Conservation (phyloP, 805 yeast species). For the Wickerhamiella sergipiensis region DNA sequence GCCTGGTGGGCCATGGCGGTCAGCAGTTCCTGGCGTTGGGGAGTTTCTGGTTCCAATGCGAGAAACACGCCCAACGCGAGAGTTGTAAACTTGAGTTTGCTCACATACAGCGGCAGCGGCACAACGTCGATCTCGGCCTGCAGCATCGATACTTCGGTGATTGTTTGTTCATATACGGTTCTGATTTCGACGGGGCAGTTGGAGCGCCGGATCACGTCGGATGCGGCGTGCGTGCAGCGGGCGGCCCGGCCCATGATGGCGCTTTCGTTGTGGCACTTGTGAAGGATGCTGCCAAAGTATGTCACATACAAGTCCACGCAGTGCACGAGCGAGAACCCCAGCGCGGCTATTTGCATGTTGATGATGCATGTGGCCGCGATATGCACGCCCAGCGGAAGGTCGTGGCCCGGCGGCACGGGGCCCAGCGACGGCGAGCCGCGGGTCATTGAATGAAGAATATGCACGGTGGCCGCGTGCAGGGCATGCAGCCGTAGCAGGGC, state of each 20-base stretch:
- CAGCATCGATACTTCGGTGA: neutral
- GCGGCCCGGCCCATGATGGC: neutral
- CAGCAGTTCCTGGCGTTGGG: neutral
- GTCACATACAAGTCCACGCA: neutral
- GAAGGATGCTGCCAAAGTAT: neutral
- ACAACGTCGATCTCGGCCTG: neutral
- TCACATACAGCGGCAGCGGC: neutral
- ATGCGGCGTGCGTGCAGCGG: neutral
- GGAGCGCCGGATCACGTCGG: neutral
- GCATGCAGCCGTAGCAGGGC: conserved; percentile 10
- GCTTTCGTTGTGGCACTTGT: neutral
- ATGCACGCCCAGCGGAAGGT: neutral
- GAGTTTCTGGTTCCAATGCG: neutral
- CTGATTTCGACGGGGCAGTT: neutral
- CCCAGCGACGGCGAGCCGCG: neutral
- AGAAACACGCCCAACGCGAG: neutral
- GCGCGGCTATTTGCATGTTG: neutral
- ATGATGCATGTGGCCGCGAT: neutral
- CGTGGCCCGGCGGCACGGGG: neutral
- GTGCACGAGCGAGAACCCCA: neutral
- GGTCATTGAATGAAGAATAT: neutral
- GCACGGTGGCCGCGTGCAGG: conserved; percentile 11
- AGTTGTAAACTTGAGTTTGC: neutral
- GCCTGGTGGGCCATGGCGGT: neutral
- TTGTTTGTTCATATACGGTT: neutral